Conservation (phyloP, 495 filamentous ascomycete genomes). For the Annulohypoxylon bovei region DNA sequence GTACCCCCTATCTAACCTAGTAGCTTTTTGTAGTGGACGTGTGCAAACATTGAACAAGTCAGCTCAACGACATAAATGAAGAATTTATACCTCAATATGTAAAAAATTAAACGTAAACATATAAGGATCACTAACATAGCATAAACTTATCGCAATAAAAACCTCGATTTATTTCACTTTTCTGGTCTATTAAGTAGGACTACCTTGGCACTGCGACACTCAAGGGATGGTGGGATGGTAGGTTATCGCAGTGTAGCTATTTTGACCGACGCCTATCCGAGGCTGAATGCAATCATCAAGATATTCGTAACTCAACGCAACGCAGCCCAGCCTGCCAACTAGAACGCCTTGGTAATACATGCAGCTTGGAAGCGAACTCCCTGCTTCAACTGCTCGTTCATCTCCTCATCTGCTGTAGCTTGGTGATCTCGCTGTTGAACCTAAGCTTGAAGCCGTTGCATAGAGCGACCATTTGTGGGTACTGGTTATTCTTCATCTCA, state of each 20-base stretch:
- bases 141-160: not conserved
- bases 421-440: constrained; percentile 60
- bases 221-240: not conserved
- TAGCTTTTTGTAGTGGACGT: too few species aligned
- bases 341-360: constrained; percentile 29
- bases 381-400: constrained; percentile 16
- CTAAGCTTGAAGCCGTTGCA: constrained; percentile 81
- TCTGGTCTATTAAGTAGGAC: constrained; percentile 7
- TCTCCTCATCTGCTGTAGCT: constrained; percentile 52
- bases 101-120: too few species aligned
- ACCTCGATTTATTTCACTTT: constrained; percentile 11
- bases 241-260: not conserved
- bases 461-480: constrained; percentile 91
- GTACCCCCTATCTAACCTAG: too few species aligned
- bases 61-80: too few species aligned
- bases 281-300: constrained; percentile 1
- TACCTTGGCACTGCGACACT: not conserved
- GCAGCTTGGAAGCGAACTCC: not conserved
- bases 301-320: not conserved
- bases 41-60: too few species aligned
- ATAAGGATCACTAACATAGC: not conserved
- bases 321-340: constrained; percentile 11
- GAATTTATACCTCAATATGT: too few species aligned
- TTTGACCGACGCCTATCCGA: constrained; percentile 4
- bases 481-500: constrained; percentile 84